phyloP scores from a whole-genome alignment of 805 yeast species.

The Spathaspora passalidarum region DNA sequence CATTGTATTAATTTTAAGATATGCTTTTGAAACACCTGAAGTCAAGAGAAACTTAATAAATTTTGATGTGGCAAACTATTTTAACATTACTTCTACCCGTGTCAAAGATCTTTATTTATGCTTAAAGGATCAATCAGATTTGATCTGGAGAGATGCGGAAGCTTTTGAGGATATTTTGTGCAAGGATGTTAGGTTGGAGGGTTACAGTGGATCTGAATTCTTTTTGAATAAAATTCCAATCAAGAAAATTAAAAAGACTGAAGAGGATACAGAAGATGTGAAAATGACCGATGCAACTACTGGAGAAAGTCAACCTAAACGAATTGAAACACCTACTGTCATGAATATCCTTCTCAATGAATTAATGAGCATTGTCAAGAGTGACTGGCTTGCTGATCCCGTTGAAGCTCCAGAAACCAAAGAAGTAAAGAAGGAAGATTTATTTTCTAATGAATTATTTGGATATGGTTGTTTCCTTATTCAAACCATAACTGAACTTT shows the following conservation, averaged over 20 bases:
- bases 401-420: constrained; percentile 20
- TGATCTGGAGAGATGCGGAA: constrained; percentile 48
- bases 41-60: constrained; percentile 48
- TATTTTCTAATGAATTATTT: constrained; percentile 54
- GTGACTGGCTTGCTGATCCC: constrained; percentile 35
- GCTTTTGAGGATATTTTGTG: constrained; percentile 45
- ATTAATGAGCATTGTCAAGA: constrained; percentile 47
- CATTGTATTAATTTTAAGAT: constrained; percentile 52
- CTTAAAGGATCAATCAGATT: constrained; percentile 49
- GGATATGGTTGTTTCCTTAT: constrained; percentile 67
- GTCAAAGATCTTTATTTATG: constrained; percentile 45
- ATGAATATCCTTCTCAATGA: constrained; percentile 63
- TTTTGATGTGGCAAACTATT: constrained; percentile 47
- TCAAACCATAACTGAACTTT: constrained; percentile 63
- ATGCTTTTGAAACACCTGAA: constrained; percentile 63
- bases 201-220: constrained; percentile 35
- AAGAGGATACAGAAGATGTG: constrained; percentile 18
- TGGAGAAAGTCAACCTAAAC: constrained; percentile 1
- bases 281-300: constrained; percentile 25
- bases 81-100: constrained; percentile 25
- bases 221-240: constrained; percentile 20
- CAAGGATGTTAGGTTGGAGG: constrained; percentile 40
- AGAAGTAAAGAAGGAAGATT: constrained; percentile 19
- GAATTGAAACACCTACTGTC: constrained; percentile 47
- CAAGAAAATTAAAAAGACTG: constrained; percentile 13